Conservation (phyloP, 345 rosid genomes). For the Camelina neglecta region DNA sequence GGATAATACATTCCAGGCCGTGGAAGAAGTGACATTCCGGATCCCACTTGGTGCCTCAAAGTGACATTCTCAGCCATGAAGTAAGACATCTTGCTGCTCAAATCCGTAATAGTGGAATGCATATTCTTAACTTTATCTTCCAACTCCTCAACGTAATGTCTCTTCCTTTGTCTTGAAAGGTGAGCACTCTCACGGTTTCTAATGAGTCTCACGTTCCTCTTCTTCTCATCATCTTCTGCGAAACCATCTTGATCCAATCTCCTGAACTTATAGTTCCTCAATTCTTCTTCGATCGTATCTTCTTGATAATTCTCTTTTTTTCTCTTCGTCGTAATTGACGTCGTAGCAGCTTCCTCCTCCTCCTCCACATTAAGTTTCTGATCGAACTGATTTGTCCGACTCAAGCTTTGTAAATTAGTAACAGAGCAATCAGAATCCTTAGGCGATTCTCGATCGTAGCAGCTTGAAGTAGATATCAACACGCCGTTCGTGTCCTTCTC, state of each 20-base stretch:
- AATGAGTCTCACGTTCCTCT: constrained; percentile 65
- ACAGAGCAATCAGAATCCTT: constrained; percentile 28
- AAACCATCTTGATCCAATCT: constrained; percentile 35
- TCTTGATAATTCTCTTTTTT: constrained; percentile 42
- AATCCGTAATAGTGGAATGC: constrained; percentile 76
- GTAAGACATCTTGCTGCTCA: constrained; percentile 68
- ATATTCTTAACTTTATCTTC: constrained; percentile 75
- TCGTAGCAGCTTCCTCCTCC: constrained; percentile 31
- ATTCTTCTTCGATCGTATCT: constrained; percentile 45
- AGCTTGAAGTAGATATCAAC: constrained; percentile 30
- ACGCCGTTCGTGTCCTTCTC: constrained; percentile 17
- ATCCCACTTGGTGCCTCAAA: constrained; percentile 67
- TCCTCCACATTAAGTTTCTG: constrained; percentile 51
- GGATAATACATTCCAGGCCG: constrained; percentile 45
- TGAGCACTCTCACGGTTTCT: constrained; percentile 94
- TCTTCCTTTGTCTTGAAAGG: constrained; percentile 89
- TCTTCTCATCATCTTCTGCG: constrained; percentile 55
- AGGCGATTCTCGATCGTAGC: not conserved
- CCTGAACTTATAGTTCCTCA: constrained; percentile 47
- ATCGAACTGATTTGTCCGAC: constrained; percentile 37
- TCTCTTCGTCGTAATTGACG: constrained; percentile 47
- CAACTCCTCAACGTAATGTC: constrained; percentile 88
- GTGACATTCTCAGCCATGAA: constrained; percentile 77
- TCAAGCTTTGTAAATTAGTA: constrained; percentile 9
- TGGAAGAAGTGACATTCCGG: constrained; percentile 39